These are phyloP conservation scores for Alternaria hordeiaustralica DNA, from an alignment of 2,329 filamentous ascomycete genomes.

Conservation along the genomic window DNA sequence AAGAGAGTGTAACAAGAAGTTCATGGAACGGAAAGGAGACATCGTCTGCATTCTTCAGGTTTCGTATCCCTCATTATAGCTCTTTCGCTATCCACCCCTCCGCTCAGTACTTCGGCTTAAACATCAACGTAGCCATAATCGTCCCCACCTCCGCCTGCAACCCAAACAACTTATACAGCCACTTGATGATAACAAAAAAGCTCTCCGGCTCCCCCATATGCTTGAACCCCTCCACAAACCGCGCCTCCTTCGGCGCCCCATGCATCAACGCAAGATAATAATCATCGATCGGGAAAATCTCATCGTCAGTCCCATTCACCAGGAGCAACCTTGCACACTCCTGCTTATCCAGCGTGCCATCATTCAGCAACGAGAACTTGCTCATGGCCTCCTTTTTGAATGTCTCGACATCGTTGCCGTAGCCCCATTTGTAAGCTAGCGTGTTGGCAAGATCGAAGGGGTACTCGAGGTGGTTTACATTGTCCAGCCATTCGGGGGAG, in stretches of 20 bases:
- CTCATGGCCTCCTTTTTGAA: slow-evolving; percentile 57
- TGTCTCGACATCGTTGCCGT: slow-evolving; percentile 42
- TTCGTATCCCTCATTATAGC: neutral
- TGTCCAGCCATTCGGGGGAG: slow-evolving; percentile 59
- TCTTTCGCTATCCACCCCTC: neutral
- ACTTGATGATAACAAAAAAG: slow-evolving; percentile 57
- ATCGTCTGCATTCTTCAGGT: neutral
- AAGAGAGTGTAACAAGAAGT: neutral
- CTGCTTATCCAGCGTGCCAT: slow-evolving; percentile 61
- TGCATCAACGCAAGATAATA: slow-evolving; percentile 62
- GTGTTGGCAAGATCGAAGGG: slow-evolving; percentile 64
- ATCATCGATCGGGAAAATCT: slow-evolving; percentile 69
- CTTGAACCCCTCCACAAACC: slow-evolving; percentile 53
- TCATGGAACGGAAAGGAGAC: neutral
- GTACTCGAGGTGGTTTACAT: slow-evolving; percentile 64
- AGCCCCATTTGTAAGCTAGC: slow-evolving; percentile 57
- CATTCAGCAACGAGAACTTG: slow-evolving; percentile 62
- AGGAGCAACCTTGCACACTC: slow-evolving; percentile 59
- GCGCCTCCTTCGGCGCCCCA: slow-evolving; percentile 61
- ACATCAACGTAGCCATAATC: slow-evolving; percentile 57
- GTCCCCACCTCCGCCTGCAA: slow-evolving; percentile 51
- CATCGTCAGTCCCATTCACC: slow-evolving; percentile 65
- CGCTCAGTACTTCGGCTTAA: slow-evolving; percentile 53
- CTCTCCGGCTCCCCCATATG: slow-evolving; percentile 61
- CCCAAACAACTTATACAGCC: slow-evolving; percentile 58